Evolutionary conservation across 2,329 filamentous ascomycete species (phyloP).

Genomic region (Claviceps maximensis): DNA sequence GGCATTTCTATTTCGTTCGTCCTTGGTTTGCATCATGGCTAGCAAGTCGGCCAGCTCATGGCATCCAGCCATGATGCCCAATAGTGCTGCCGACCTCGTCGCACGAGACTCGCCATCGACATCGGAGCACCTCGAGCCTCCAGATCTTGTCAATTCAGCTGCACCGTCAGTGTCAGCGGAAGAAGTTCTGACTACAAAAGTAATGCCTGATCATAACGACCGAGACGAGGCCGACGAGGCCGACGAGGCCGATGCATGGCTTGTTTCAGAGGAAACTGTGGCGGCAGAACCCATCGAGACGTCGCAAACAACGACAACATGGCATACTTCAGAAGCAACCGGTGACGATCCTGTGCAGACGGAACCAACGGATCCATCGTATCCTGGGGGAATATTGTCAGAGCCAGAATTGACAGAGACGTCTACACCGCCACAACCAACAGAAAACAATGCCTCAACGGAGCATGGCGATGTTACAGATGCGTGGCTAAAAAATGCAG

Average conservation of each 20-base stretch:
- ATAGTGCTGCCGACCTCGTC: slow-evolving; percentile 8
- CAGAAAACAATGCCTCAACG: neutral
- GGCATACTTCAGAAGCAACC: neutral
- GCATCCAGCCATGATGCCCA: slow-evolving; percentile 29
- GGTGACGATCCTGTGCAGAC: neutral
- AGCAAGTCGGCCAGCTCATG: slow-evolving; percentile 23
- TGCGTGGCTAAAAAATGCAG: slow-evolving; percentile 3
- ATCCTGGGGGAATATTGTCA: neutral
- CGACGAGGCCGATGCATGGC: slow-evolving; percentile 12
- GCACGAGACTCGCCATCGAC: neutral
- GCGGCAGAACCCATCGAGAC: neutral
- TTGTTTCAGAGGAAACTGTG: slow-evolving; percentile 9
- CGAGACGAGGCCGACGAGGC: slow-evolving; percentile 2
- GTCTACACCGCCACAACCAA: neutral
- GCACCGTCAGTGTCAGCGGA: neutral
- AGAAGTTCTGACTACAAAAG: neutral
- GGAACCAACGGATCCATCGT: neutral
- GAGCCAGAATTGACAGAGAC: neutral
- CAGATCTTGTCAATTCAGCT: neutral
- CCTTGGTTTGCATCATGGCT: slow-evolving; percentile 20
- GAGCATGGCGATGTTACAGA: neutral
- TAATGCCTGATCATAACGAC: slow-evolving; percentile 1
- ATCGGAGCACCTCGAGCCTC: neutral
- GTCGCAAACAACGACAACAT: neutral
- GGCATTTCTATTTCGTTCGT: slow-evolving; percentile 3